Evolutionary conservation across 2,329 filamentous ascomycete genomes (phyloP).

Genomic region (Fusarium mangiferae): DNA sequence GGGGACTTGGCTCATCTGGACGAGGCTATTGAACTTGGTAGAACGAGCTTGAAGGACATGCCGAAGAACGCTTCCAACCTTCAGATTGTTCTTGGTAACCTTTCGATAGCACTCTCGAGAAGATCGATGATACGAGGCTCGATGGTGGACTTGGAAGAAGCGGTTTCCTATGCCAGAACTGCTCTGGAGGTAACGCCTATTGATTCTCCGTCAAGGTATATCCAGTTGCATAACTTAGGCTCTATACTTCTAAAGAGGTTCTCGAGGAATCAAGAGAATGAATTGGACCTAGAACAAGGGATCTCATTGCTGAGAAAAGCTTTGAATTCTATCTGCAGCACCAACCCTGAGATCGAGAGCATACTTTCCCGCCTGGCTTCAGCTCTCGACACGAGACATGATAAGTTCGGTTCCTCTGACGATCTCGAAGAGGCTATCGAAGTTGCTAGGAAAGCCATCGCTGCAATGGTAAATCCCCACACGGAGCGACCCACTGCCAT

Average conservation of each 20-base stretch:
- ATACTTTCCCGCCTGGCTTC: background rate
- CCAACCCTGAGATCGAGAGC: background rate
- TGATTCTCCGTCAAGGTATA: accelerated
- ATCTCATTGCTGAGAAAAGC: background rate
- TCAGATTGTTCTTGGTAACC: background rate
- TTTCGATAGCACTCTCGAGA: background rate
- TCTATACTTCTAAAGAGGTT: background rate
- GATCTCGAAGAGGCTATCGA: background rate
- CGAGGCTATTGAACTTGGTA: background rate
- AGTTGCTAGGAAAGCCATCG: background rate
- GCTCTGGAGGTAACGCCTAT: background rate
- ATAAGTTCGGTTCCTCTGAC: accelerated
- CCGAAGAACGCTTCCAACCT: background rate
- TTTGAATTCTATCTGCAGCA: background rate
- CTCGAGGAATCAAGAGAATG: background rate
- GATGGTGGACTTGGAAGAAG: background rate
- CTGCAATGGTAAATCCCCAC: accelerated
- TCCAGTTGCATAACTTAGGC: background rate
- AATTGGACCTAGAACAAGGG: background rate
- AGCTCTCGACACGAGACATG: background rate
- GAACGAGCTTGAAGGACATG: background rate
- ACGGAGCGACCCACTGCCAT: background rate
- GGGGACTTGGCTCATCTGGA: background rate
- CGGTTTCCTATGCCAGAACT: background rate
- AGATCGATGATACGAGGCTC: background rate